Conservation (phyloP, 1,284 basidiomycete species). For the Hemileia vastatrix region DNA sequence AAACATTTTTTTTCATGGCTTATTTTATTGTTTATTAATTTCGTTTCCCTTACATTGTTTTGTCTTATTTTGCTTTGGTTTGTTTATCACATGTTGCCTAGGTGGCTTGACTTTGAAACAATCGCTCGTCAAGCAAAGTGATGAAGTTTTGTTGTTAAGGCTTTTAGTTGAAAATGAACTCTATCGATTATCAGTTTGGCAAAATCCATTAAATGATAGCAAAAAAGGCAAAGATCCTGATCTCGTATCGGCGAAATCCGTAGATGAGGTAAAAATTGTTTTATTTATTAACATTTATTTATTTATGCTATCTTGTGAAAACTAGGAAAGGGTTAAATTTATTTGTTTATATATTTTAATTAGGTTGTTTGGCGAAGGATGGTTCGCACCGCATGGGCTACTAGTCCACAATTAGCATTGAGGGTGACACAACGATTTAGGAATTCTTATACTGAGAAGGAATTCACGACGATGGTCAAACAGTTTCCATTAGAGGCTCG, state of each 20-base stretch:
- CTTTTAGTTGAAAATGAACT: slow-evolving; percentile 85
- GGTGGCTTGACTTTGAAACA: slow-evolving; percentile 24
- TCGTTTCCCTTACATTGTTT: not conserved
- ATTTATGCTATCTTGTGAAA: not conserved
- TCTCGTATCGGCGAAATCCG: slow-evolving; percentile 53
- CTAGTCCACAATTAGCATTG: slow-evolving; percentile 53
- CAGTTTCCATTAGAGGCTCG: slow-evolving; percentile 16
- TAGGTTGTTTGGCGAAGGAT: slow-evolving; percentile 62
- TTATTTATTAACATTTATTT: not conserved
- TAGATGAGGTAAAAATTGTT: slow-evolving; percentile 53
- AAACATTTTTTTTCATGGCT: slow-evolving; percentile 50
- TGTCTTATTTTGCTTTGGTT: slow-evolving; percentile 8
- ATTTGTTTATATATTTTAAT: slow-evolving; percentile 16
- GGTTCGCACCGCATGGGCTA: slow-evolving; percentile 68
- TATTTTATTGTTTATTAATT: slow-evolving; percentile 53
- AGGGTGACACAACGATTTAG: slow-evolving; percentile 16
- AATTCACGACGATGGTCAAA: slow-evolving; percentile 3
- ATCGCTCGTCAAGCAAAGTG: slow-evolving; percentile 51
- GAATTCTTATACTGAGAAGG: slow-evolving; percentile 9
- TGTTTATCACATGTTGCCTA: not conserved
- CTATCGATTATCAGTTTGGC: slow-evolving; percentile 75
- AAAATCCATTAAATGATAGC: slow-evolving; percentile 69
- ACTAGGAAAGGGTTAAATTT: not conserved
- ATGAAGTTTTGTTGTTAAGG: slow-evolving; percentile 62
- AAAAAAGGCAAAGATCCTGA: slow-evolving; percentile 58